A percentile compares a stretch with the other conserved stretches of the same genome.
Conservation (phyloP, 1,284 basidiomycete species). For the Tylopilus orsonianus region DNA sequence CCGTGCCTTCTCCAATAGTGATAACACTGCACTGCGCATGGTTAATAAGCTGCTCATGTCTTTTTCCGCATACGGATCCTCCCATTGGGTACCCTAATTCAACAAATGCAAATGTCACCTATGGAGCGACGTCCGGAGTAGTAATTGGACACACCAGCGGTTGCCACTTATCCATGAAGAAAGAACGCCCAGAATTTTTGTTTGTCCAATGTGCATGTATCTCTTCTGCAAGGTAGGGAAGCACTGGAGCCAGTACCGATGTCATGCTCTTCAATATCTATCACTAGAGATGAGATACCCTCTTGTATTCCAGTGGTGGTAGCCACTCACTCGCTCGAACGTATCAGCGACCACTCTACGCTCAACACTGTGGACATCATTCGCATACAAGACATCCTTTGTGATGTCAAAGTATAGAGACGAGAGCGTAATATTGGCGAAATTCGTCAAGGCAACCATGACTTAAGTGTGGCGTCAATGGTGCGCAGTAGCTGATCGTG, state of each 20-base stretch:
- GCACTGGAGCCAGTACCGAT: constrained; percentile 80
- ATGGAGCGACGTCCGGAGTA: neutral
- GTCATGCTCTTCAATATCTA: constrained; percentile 76
- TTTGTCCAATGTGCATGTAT: constrained; percentile 48
- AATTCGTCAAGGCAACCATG: constrained; percentile 59
- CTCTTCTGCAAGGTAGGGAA: constrained; percentile 93
- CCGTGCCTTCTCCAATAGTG: constrained; percentile 70
- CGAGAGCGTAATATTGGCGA: constrained; percentile 71
- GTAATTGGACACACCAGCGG: constrained; percentile 46
- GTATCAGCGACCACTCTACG: constrained; percentile 72
- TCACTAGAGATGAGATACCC: neutral
- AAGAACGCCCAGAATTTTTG: constrained; percentile 44
- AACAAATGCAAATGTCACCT: constrained; percentile 9
- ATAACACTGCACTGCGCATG: constrained; percentile 56
- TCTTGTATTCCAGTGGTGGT: neutral
- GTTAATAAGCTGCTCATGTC: constrained; percentile 62
- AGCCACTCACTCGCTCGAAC: constrained; percentile 60
- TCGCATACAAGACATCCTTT: constrained; percentile 90
- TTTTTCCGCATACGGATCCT: constrained; percentile 47
- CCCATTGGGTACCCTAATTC: constrained; percentile 51
- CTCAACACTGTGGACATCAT: constrained; percentile 49
- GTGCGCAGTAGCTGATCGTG: neutral
- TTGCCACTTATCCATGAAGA: constrained; percentile 66
- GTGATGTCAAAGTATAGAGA: constrained; percentile 89
- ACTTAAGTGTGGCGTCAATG: constrained; percentile 40